Evolutionary conservation across 2,329 filamentous ascomycete genomes (phyloP).

Genomic region (Ascosphaera aggregata): DNA sequence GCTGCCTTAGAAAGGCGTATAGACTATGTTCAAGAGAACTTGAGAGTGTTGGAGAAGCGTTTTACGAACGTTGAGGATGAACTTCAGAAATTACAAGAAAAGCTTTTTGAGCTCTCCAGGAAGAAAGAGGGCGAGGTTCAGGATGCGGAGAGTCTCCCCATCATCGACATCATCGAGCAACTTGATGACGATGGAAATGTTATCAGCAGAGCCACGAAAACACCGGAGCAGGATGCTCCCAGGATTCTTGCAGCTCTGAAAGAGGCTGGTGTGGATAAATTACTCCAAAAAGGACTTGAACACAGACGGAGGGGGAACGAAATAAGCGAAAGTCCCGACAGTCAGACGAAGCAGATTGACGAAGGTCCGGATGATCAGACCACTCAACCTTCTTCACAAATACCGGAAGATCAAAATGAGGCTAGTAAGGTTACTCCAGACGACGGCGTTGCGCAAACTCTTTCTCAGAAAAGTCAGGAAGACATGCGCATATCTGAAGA

Average conservation of each 20-base stretch:
- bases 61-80: slow-evolving; percentile 36
- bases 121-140: slow-evolving; percentile 20
- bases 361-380: slow-evolving; percentile 8
- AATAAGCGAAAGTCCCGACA: neutral
- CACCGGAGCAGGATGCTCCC: slow-evolving; percentile 42
- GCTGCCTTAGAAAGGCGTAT: slow-evolving; percentile 49
- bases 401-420: neutral
- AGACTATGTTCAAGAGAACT: slow-evolving; percentile 75
- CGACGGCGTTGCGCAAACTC: neutral
- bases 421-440: neutral
- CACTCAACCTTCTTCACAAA: neutral
- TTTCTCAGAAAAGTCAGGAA: neutral
- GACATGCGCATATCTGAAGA: neutral
- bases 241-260: slow-evolving; percentile 48
- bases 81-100: neutral
- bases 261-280: slow-evolving; percentile 46
- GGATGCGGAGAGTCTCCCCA: slow-evolving; percentile 37
- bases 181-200: slow-evolving; percentile 80
- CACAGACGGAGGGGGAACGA: neutral
- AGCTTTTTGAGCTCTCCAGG: slow-evolving; percentile 12
- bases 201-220: slow-evolving; percentile 40
- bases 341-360: slow-evolving; percentile 5
- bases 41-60: slow-evolving; percentile 49
- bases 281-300: slow-evolving; percentile 6
- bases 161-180: slow-evolving; percentile 82